Base-by-base conservation (phyloP, 305 asterid genomes). In the Andrographis paniculata region DNA sequence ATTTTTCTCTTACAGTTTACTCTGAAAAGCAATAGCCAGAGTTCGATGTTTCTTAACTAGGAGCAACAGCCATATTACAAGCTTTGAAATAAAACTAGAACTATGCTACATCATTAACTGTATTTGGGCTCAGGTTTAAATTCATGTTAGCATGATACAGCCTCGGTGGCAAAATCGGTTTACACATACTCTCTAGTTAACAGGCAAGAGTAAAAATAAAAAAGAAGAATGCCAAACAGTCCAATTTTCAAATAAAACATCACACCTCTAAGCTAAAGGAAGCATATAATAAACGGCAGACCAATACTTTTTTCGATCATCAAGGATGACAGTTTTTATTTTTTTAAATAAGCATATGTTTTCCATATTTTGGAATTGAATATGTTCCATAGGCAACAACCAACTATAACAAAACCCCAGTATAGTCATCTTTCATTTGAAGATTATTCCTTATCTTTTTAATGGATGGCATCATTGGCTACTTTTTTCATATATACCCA, bases 401-500 rank as follows among this genome's bases (percentile, higher is more conserved):
- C 0, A 48, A 62, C 41, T 22, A 44, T 18, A 36, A 27, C 45
- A 50, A 24, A 39, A 53, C 24, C 55, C 11, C 45, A 43, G 38
- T 41, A 43, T 14, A 22, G 0, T 6, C n/a, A n/a, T n/a, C 35
- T 50, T 36, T 28, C 20, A 53, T 40, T 13, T 28, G n/a, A 38
- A 39, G 39, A 20, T 37, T 9, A 36, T 46, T 35, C 43, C 15
- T n/a, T 35, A 20, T 45, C 20, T 20, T 60, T 36, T 28, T 31
- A 52, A 52, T 16, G 48, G 42, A 20, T 14, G 22, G 53, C 41
- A 41, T 50, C 22, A 69, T 56, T 46, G 64, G 67, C 55, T 45
- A 50, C 58, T 48, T 55, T 65, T 44, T 46, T 6, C 42, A 56
- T 18, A 47, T 16, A 55, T 49, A 37, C 53, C 59, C 55, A 65